Conservation (phyloP, 441 rosid genomes). For the Monsonia emarginata region DNA sequence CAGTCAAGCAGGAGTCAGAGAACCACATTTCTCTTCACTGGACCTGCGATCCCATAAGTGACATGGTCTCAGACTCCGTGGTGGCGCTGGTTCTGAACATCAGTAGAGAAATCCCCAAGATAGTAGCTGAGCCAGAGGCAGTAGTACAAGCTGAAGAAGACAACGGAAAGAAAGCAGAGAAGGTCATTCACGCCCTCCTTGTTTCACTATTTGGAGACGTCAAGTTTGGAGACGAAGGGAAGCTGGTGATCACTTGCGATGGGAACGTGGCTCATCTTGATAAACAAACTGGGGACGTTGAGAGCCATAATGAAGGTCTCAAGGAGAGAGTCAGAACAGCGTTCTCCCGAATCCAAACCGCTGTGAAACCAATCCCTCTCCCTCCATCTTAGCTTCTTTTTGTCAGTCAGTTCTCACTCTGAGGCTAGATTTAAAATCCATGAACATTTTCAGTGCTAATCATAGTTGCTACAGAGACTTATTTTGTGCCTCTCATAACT, state of each 20-base stretch:
- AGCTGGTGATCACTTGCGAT: constrained; percentile 56
- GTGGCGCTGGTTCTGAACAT: constrained; percentile 71
- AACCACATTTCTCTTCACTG: constrained; percentile 74
- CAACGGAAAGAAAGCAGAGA: constrained; percentile 63
- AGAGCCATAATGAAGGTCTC: constrained; percentile 70
- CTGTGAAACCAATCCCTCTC: constrained; percentile 66
- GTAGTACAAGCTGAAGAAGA: constrained; percentile 45
- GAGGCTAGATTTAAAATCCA: no score
- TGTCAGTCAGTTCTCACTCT: no score
- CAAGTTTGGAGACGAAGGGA: constrained; percentile 66
- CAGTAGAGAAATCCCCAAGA: constrained; percentile 66
- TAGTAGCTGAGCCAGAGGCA: constrained; percentile 44
- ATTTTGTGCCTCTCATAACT: neutral
- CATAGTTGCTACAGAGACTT: no score
- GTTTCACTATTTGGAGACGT: constrained; percentile 82
- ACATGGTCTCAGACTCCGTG: constrained; percentile 81
- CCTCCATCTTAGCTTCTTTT: constrained; percentile 27
- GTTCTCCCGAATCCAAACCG: constrained; percentile 52
- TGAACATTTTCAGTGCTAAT: no score
- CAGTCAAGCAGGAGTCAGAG: constrained; percentile 68
- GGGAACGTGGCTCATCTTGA: constrained; percentile 66
- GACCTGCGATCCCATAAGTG: constrained; percentile 72
- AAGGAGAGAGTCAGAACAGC: constrained; percentile 67
- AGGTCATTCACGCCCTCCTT: constrained; percentile 62
- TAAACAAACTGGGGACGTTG: constrained; percentile 73